phyloP scores from a whole-genome alignment of 2,329 filamentous ascomycete species.

The Monosporascus cannonballus region DNA sequence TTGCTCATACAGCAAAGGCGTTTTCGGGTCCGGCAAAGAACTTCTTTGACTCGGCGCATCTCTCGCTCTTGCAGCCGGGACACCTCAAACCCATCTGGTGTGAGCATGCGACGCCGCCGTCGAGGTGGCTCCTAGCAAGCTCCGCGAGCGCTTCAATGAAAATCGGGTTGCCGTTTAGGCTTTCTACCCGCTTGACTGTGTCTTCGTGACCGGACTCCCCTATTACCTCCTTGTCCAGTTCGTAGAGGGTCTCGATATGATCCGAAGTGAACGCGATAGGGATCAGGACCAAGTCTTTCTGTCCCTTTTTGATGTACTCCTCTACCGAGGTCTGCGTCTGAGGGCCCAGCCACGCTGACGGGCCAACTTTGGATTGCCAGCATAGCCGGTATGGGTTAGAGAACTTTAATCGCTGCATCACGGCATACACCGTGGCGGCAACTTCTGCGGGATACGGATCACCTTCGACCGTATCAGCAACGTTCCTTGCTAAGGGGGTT shows the following conservation, averaged over 20 bases:
- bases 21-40: slow-evolving; percentile 46
- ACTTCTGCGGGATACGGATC: slow-evolving; percentile 96
- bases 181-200: slow-evolving; percentile 83
- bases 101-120: slow-evolving; percentile 62
- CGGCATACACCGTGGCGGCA: slow-evolving; percentile 88
- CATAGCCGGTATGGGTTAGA: slow-evolving; percentile 88
- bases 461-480: slow-evolving; percentile 42
- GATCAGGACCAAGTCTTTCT: slow-evolving; percentile 85
- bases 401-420: slow-evolving; percentile 87
- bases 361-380: slow-evolving; percentile 98
- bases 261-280: slow-evolving; percentile 98
- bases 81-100: slow-evolving; percentile 85
- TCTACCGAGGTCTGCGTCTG: slow-evolving; percentile 87
- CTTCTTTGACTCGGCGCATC: slow-evolving; percentile 72
- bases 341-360: slow-evolving; percentile 89
- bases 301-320: slow-evolving; percentile 82
- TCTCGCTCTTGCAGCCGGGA: slow-evolving; percentile 86
- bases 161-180: slow-evolving; percentile 80
- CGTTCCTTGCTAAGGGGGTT: not conserved
- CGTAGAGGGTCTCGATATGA: slow-evolving; percentile 94
- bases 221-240: slow-evolving; percentile 92
- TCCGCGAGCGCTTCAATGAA: slow-evolving; percentile 90
- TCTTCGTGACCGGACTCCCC: slow-evolving; percentile 74
- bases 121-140: slow-evolving; percentile 74
- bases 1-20: slow-evolving; percentile 12